These are phyloP conservation scores for Santalum album DNA, from an alignment of 164 flowering plant genomes.

Conservation along the genomic window DNA sequence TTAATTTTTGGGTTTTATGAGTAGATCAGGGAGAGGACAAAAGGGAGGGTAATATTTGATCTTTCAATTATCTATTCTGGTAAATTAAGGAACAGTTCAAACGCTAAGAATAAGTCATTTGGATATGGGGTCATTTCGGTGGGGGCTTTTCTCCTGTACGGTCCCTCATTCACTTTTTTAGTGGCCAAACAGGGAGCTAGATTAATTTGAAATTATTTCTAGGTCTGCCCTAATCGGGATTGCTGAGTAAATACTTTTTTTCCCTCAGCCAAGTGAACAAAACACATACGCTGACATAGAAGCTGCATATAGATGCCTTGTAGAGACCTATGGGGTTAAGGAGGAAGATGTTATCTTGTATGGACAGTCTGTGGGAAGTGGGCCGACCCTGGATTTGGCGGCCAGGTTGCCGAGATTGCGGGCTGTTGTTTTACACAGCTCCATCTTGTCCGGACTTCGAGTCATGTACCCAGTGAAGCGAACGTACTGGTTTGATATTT, in stretches of 20 bases:
- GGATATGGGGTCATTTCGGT: no score
- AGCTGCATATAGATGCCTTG: conserved; percentile 73
- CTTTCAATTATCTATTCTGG: no score
- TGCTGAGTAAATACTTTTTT: neutral
- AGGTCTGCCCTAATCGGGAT: no score
- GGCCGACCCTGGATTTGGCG: conserved; percentile 80
- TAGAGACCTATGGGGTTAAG: conserved; percentile 59
- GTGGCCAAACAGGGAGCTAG: no score
- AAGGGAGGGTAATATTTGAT: no score
- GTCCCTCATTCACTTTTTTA: no score
- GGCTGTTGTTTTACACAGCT: conserved; percentile 83
- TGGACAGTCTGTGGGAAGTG: conserved; percentile 92
- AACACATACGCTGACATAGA: conserved; percentile 85
- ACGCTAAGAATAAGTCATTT: no score
- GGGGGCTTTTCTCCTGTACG: no score
- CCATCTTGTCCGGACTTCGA: conserved; percentile 77
- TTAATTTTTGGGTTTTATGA: no score
- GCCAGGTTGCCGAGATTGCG: conserved; percentile 49
- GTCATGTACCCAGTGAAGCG: conserved; percentile 84
- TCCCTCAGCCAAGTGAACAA: conserved; percentile 72
- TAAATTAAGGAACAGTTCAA: no score
- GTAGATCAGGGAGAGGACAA: no score
- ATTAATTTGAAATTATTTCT: no score
- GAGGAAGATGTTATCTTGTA: conserved; percentile 75
- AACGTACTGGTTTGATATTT: conserved; percentile 84